These are phyloP conservation scores for Moesziomyces sp. DNA, from an alignment of 1,284 basidiomycete species.

Conservation along the genomic window DNA sequence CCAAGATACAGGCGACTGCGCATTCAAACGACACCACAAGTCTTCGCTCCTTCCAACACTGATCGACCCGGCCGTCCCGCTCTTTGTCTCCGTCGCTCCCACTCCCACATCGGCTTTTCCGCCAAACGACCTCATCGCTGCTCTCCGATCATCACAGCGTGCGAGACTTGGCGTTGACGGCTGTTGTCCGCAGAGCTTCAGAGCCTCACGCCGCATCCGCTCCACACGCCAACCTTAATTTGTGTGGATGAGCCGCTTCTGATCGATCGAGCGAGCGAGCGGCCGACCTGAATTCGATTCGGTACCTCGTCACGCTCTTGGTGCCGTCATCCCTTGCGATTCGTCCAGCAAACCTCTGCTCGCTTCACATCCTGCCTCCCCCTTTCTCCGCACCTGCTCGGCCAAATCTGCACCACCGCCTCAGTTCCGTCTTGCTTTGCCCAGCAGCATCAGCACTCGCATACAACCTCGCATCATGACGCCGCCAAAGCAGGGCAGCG, in stretches of 20 bases:
- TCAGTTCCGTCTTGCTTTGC: too few relatives aligned
- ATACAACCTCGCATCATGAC: conserved; percentile 14
- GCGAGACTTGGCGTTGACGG: too few relatives aligned
- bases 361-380: neutral
- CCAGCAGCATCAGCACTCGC: neutral
- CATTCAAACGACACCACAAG: too few relatives aligned
- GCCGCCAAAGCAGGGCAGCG: conserved; percentile 11
- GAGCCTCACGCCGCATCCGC: neutral
- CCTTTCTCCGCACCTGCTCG: too few relatives aligned
- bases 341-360: neutral
- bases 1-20: neutral
- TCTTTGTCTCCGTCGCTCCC: neutral
- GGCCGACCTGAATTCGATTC: neutral
- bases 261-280: neutral
- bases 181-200: neutral
- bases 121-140: neutral
- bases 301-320: neutral
- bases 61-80: too few relatives aligned
- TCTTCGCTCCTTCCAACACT: too few relatives aligned
- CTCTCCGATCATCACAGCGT: neutral
- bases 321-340: neutral
- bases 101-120: neutral
- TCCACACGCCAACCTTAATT: neutral
- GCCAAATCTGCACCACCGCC: too few relatives aligned
- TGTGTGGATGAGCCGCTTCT: neutral